Evolutionary conservation across 176 grass and related monocot genomes (phyloP).

Genomic region (Calamus simplicifolius): DNA sequence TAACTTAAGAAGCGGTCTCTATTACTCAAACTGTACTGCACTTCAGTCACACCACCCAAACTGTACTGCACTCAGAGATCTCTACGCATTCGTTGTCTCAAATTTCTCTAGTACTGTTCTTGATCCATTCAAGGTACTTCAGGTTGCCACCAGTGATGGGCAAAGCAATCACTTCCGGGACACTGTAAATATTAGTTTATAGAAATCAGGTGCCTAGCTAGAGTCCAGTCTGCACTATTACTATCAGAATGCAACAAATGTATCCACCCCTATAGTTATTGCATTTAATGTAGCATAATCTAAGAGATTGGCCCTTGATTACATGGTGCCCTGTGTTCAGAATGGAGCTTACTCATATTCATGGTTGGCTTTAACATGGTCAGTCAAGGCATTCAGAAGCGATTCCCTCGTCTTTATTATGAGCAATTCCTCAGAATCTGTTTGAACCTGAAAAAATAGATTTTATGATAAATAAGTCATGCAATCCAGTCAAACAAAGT

Average conservation of each 20-base stretch:
- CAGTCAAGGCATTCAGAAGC: slow-evolving; percentile 63
- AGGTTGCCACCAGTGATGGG: slow-evolving; percentile 77
- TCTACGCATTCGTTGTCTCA: slow-evolving; percentile 8
- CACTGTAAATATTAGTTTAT: slow-evolving; percentile 26
- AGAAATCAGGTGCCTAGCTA: too few relatives aligned
- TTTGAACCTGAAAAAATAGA: slow-evolving; percentile 58
- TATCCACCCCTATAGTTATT: too few relatives aligned
- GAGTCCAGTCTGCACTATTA: too few relatives aligned
- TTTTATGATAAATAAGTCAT: too few relatives aligned
- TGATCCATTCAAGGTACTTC: slow-evolving; percentile 90
- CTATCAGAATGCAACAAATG: too few relatives aligned
- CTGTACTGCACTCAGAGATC: too few relatives aligned
- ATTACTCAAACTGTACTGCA: too few relatives aligned
- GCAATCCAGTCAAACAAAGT: too few relatives aligned
- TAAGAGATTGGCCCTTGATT: too few relatives aligned
- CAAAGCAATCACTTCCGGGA: slow-evolving; percentile 86
- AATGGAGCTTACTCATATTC: slow-evolving; percentile 73
- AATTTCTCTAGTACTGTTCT: slow-evolving; percentile 56
- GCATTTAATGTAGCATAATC: too few relatives aligned
- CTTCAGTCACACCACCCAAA: too few relatives aligned
- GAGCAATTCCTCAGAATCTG: slow-evolving; percentile 67
- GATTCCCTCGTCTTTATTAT: slow-evolving; percentile 93
- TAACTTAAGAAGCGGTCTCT: too few relatives aligned
- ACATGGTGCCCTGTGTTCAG: neutral
- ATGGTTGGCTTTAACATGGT: slow-evolving; percentile 89